Base-by-base conservation (phyloP, 1,284 basidiomycete species). In the Heterobasidion annosum region DNA sequence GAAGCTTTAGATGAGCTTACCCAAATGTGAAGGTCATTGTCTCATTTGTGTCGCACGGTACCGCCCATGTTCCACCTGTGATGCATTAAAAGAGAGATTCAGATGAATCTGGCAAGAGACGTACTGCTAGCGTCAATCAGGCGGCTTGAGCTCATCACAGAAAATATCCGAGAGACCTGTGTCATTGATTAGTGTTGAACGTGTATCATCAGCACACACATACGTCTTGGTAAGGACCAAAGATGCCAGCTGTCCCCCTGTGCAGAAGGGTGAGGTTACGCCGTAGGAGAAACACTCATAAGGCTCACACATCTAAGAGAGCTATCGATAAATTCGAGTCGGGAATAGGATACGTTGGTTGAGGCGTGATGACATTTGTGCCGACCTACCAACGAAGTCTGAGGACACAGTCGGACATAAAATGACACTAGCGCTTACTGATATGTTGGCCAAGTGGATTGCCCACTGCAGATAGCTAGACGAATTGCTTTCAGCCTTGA, bases 401-500 rank as follows among this genome's bases (percentile, higher is more conserved):
- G 53, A 33, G 57, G 47, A 48, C 25, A 5, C 25, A 25, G 25
- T 4, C 3, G 25, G 25, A 2, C 25, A 25, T 4, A 25, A 5
- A 25, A 25, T 1, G 25, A 40, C 8, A 40, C 51, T 35, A 43
- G 25, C 42, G 48, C 75, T 53, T 60, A 92, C 83, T 35, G 78
- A 74, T 50, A 93, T 73, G 32, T 71, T 70, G 0, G 75, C 67
- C 43, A 95, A 67, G 5, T 80, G 79, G 51, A 93, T 78, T 0
- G 82, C 78, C 92, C 92, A 95, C 58, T 88, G 85, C 34, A 93
- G 73, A 63, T 93, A 94, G 59, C 82, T 85, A 0, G 88, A 82
- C 13, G 72, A 65, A 59, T 82, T 84, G 56, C 69, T 76, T 56
- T 79, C 76, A 1, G 68, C 65, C 19, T 50, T 48, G 55, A 85